Base-by-base conservation (phyloP, 2,329 filamentous ascomycete genomes). In the Penicillium sp. region DNA sequence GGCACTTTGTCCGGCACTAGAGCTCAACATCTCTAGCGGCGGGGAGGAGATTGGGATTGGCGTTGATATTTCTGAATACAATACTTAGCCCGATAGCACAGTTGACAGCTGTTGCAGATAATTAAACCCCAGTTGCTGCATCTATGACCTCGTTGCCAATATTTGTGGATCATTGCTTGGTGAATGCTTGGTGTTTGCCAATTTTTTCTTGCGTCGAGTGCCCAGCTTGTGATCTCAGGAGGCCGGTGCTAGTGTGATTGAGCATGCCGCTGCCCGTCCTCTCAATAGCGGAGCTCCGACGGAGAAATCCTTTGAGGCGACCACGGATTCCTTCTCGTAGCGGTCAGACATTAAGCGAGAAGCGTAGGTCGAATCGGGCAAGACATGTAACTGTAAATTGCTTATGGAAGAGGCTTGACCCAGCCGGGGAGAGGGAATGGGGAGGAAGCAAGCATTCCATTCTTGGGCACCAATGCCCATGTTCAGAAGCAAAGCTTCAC, bases 211-310 rank as follows among this genome's bases (percentile, higher is more conserved):
- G 16, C 13, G 18, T 12, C 10, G 19, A 34, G 19, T 28, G 35
- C 16, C 14, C 11, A 33, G 25, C 38, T 48, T 18, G 44, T 56
- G 49, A 49, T 52, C 50, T 41, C 27, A 47, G 49, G 44, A 46
- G 30, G 30, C 29, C 29, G 41, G 34, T 46, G 36, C 31, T 41
- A 40, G 25, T 41, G 19, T 16, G 25, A 12, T 22, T n/a, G n/a
- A n/a, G n/a, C n/a, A n/a, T n/a, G n/a, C n/a, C n/a, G n/a, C 31
- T 19, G 13, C 4, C 44, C 19, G 18, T n/a, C 31, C 38, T 36
- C 47, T 36, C 35, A 43, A 46, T 41, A 47, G 48, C 57, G 57
- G 57, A 58, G 46, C 18, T 53, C 57, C 57, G 57, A 58, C 57
- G 57, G 57, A 12, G 39, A 31, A 50, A 31, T 9, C 16, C 31